These are phyloP conservation scores for Fusarium nelsonii DNA, from an alignment of 2,329 filamentous ascomycete genomes.

Conservation along the genomic window DNA sequence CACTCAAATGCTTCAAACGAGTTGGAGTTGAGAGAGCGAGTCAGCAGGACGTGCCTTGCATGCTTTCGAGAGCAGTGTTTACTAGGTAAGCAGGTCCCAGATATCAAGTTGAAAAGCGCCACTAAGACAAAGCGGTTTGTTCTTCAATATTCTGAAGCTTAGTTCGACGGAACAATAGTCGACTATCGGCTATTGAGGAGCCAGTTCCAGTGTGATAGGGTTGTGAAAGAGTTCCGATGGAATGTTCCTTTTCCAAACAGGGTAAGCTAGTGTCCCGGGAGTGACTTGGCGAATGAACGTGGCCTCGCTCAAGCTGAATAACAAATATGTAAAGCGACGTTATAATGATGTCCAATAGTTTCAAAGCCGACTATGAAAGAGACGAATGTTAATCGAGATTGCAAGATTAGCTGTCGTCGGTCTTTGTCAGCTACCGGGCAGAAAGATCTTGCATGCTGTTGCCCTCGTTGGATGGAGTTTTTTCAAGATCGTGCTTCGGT, in stretches of 20 bases:
- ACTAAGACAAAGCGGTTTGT: constrained; percentile 15
- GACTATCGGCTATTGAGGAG: neutral
- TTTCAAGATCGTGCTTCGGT: constrained; percentile 40
- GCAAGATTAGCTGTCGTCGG: constrained; percentile 17
- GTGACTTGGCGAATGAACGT: constrained; percentile 27
- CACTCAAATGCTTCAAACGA: constrained; percentile 22
- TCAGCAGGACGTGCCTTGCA: constrained; percentile 38
- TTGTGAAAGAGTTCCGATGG: neutral
- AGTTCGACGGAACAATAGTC: constrained; percentile 5
- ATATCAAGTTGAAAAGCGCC: constrained; percentile 10
- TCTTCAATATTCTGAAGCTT: constrained; percentile 20
- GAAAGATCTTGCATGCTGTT: constrained; percentile 37
- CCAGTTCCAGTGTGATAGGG: neutral
- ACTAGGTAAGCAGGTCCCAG: constrained; percentile 18
- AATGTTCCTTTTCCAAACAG: constrained; percentile 25
- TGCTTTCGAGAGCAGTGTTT: constrained; percentile 33
- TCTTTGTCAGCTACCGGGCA: constrained; percentile 20
- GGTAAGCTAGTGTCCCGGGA: constrained; percentile 29
- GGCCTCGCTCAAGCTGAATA: constrained; percentile 34
- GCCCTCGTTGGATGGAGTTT: constrained; percentile 37
- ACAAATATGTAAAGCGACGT: constrained; percentile 19
- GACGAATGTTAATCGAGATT: neutral
- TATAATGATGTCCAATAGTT: constrained; percentile 3
- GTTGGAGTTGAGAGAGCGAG: constrained; percentile 12
- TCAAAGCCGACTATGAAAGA: constrained; percentile 1